Evolutionary conservation across 2,329 filamentous ascomycete genomes (phyloP).

Genomic region (Mycosphaerella sp.): DNA sequence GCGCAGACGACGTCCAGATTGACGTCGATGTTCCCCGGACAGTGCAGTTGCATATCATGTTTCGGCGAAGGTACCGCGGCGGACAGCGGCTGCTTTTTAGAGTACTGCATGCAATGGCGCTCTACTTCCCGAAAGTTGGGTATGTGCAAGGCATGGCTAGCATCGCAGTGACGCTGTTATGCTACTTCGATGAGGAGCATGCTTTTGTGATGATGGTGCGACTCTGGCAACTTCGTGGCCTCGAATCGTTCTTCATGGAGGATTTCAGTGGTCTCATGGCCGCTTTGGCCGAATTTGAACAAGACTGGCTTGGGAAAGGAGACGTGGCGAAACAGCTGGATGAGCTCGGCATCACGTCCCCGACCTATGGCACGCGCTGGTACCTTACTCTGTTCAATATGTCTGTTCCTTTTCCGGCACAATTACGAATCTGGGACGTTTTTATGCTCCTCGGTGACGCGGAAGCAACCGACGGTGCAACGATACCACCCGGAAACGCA

Average conservation of each 20-base stretch:
- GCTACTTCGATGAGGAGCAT: constrained; percentile 93
- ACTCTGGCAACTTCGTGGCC: constrained; percentile 80
- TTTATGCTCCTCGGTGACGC: constrained; percentile 88
- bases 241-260: constrained; percentile 74
- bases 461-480: not conserved
- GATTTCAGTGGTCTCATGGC: constrained; percentile 84
- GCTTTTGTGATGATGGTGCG: constrained; percentile 96
- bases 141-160: constrained; percentile 99
- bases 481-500: not conserved
- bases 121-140: constrained; percentile 85
- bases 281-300: constrained; percentile 77
- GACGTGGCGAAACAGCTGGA: constrained; percentile 73
- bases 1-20: constrained; percentile 90
- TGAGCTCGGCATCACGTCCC: constrained; percentile 73
- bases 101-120: constrained; percentile 81
- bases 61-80: constrained; percentile 80
- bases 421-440: constrained; percentile 94
- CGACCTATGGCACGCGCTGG: constrained; percentile 94
- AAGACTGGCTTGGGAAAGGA: constrained; percentile 68
- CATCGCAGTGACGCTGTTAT: constrained; percentile 82
- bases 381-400: constrained; percentile 98
- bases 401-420: constrained; percentile 86
- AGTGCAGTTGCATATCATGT: constrained; percentile 96
- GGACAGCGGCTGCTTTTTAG: constrained; percentile 88
- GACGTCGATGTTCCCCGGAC: constrained; percentile 94